Percentiles rank a stretch among this genome's conserved stretches.
phyloP scores from a whole-genome alignment of 441 rosid genomes.

The Syzygium syzygioides region DNA sequence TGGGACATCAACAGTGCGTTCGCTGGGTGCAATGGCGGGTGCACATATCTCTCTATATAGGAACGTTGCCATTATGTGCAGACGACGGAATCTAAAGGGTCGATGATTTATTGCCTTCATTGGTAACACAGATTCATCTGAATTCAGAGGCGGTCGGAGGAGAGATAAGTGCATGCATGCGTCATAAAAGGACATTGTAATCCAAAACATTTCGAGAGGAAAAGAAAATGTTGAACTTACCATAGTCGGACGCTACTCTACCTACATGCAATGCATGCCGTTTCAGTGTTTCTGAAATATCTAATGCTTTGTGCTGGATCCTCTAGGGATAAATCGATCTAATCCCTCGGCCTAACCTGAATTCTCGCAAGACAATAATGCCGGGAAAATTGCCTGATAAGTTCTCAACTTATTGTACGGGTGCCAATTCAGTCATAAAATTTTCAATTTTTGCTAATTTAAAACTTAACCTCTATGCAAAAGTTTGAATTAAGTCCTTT shows the following conservation, averaged over 20 bases:
- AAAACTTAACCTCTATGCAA: background rate
- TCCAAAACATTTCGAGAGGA: background rate
- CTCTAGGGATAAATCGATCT: background rate
- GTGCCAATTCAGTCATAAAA: background rate
- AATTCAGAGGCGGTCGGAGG: too few species aligned
- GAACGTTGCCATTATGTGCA: background rate
- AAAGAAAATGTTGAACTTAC: background rate
- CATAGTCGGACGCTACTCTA: background rate
- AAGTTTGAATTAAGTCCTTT: background rate
- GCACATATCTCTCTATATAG: background rate
- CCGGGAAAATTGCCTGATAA: background rate
- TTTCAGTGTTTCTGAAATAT: background rate
- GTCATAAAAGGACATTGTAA: background rate
- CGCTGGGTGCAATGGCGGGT: background rate
- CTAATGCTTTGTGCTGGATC: too few species aligned
- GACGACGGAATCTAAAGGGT: background rate
- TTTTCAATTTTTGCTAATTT: background rate
- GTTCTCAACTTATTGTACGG: background rate
- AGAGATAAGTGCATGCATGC: too few species aligned
- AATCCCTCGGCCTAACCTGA: background rate
- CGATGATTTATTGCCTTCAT: background rate
- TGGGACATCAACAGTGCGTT: background rate
- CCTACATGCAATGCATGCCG: background rate
- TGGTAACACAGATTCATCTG: too few species aligned
- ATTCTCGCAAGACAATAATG: background rate